Evolutionary conservation across 495 filamentous ascomycete species (phyloP), one percentile per base, ranked within the genome.

Genomic region (Diplogelasinospora grovesii): DNA sequence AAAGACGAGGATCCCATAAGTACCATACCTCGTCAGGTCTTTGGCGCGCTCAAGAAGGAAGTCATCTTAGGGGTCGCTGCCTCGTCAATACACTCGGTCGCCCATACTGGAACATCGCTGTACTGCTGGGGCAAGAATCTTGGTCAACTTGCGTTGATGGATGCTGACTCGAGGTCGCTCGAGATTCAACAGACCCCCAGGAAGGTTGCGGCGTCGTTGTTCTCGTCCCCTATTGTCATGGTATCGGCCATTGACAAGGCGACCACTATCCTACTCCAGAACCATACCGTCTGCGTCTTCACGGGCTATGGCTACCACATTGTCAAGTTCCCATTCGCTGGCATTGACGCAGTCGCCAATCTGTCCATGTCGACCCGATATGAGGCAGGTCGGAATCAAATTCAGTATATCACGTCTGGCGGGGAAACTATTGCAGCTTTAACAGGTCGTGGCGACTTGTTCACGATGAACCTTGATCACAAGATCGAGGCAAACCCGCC

Each of bases 91-190:
- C 92, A 98, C 58, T 95, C 88, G 0, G 89, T 92, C 7, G 87
- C 86, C 3, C 84, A 92, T 52, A 96, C 86, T 4, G 68, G 70
- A 2, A 73, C 78, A 2, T 86, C 88, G 16, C 66, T 98, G 4
- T 98, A 84, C 56, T 94, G 86, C 4, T 98, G 93, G 70, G 92
- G 92, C 14, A 95, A 92, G 60, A 98, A 97, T 49, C 79, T 93
- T 48, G 92, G 92, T 16, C 92, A 98, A 50, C 75, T 98, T 32
- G 93, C 92, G 3, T 68, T 98, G 29, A 83, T 96, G 54, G 93
- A 95, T 56, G 89, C 92, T 9, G 90, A 97, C 61, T 88, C 93
- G 26, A 80, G 86, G 14, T 94, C 89, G 0, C 77, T 95, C 11
- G 85, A 89, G 43, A 65, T 78, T 13, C 92, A 98, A 57, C 71